Evolutionary conservation across 768 basidiomycete species (phyloP).

Genomic region (Sutorius australiensis): DNA sequence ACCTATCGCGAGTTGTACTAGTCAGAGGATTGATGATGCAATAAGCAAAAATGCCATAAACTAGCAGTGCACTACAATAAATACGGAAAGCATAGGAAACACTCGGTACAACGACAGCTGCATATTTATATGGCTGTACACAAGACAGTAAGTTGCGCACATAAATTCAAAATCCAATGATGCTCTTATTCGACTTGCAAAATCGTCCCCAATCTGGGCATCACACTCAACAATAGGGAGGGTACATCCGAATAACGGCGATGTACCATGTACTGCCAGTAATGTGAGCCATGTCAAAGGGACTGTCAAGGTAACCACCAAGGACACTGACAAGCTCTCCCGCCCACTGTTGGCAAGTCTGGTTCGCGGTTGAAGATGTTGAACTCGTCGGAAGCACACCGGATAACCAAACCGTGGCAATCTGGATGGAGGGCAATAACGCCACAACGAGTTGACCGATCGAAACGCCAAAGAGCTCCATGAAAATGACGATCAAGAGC

Average conservation of each 20-base stretch:
- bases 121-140: no score
- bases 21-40: background rate
- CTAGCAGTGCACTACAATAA: background rate
- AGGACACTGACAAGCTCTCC: constrained; percentile 53
- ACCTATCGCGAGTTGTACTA: no score
- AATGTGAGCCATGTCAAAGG: constrained; percentile 52
- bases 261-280: constrained; percentile 59
- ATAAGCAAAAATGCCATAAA: background rate
- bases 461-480: constrained; percentile 70
- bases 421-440: constrained; percentile 70
- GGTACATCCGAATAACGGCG: background rate
- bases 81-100: no score
- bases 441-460: constrained; percentile 74
- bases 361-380: constrained; percentile 60
- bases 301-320: constrained; percentile 76
- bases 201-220: constrained; percentile 61
- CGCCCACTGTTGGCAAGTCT: constrained; percentile 73
- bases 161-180: background rate
- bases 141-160: no score
- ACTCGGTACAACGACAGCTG: no score
- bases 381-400: constrained; percentile 67
- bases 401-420: constrained; percentile 69
- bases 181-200: constrained; percentile 55
- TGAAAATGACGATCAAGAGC: constrained; percentile 63
- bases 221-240: background rate